Evolutionary conservation across 129 eudicot species (phyloP).

Genomic region (Escallonia herrerae): DNA sequence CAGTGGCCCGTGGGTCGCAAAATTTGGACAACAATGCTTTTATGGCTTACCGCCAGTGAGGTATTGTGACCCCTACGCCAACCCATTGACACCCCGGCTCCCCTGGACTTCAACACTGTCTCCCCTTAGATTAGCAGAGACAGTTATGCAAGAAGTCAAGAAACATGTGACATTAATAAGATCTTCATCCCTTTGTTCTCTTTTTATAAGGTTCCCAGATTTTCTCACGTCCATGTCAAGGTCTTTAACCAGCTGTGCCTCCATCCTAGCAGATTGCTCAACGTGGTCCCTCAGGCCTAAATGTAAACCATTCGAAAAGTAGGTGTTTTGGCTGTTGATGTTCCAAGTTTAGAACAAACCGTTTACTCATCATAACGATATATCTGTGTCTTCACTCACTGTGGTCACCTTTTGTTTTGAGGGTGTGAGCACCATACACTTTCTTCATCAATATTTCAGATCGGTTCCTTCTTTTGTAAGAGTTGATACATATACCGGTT

Average conservation of each 20-base stretch:
- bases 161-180: neutral
- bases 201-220: neutral
- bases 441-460: no score
- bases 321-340: no score
- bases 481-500: no score
- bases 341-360: neutral
- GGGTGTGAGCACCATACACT: no score
- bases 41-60: neutral
- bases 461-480: neutral
- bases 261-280: neutral
- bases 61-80: neutral
- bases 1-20: no score
- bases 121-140: neutral
- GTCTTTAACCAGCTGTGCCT: neutral
- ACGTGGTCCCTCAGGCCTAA: neutral
- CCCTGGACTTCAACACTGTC: neutral
- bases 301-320: no score
- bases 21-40: no score
- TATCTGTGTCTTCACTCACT: neutral
- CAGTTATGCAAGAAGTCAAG: neutral
- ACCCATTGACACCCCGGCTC: neutral
- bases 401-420: neutral
- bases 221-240: neutral
- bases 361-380: neutral
- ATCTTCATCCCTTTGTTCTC: neutral